Evolutionary conservation across 495 filamentous ascomycete species (phyloP), one percentile per base, ranked within the genome.

Genomic region (Xylaria intraflava): DNA sequence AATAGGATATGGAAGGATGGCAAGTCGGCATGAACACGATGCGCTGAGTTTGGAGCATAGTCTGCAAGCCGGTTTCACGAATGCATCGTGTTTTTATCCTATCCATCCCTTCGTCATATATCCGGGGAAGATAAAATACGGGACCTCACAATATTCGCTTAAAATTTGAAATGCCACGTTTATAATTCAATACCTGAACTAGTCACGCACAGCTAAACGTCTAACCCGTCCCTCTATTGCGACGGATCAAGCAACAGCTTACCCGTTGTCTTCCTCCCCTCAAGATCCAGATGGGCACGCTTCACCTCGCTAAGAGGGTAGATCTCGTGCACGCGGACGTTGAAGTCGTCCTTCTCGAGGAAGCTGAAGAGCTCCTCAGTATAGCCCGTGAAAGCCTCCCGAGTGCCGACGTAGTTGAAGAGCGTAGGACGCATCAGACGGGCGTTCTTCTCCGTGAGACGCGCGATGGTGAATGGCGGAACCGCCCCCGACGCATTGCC

Each of bases 401-500:
- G 70, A 24, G 86, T 91, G 31, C 70, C 68, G 43, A 95, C 77
- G 64, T 95, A 96, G 10, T 74, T 77, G 60, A 86, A 83, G 36
- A 98, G 62, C 20, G 74, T 78, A 2, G 93, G 89, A 23, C 94
- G 77, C 61, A 87, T 65, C 42, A 98, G 66, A 68, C 86, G 90
- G 56, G 85, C 70, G 68, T 93, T 94, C 75, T 96, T 96, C 43
- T 82, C 73, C 2, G 77, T 65, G n/a, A 96, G 71, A 16, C 72
- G 71, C 69, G 77, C 54, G 54, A 96, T 80, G 24, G 80, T 65
- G 51, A 98, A 65, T 3, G 91, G 90, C 39, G 82, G 82, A 4
- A 95, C 89, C 5, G 85, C 76, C 9, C 93, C 93, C 59, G 71
- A 75, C 19, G 92, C 87, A 72, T 95, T 96, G 29, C 93, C 93